Percentiles rank a stretch among this genome's conserved stretches.
Conservation (phyloP, 139 green algal genomes). For the Yamagishiella unicocca region DNA sequence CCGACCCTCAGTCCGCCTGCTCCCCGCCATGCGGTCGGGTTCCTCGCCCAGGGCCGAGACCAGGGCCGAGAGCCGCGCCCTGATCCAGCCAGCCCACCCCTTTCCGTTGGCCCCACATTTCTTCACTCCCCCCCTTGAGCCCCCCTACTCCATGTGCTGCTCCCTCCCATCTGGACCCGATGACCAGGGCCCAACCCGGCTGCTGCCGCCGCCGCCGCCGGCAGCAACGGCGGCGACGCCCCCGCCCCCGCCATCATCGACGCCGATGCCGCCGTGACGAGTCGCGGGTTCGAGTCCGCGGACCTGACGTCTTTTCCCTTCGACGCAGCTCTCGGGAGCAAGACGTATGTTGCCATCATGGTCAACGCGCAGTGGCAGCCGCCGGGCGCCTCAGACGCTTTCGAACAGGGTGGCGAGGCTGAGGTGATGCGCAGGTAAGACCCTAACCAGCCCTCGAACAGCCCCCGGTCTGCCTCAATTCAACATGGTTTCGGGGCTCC, state of each 20-base stretch:
- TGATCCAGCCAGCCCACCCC: too few relatives aligned
- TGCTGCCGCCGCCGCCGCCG: not conserved
- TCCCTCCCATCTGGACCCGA: too few relatives aligned
- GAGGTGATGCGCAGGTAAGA: conserved; percentile 25
- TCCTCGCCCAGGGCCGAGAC: too few relatives aligned
- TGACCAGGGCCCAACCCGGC: not conserved
- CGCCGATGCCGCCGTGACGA: not conserved
- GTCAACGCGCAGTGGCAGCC: conserved; percentile 45
- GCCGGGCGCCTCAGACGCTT: conserved; percentile 17
- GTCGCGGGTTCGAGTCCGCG: not conserved
- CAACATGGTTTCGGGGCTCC: not conserved
- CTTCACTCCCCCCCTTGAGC: too few relatives aligned
- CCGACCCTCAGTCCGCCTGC: too few relatives aligned
- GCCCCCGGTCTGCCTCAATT: not conserved
- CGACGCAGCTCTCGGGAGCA: conserved; percentile 15
- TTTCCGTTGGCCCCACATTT: too few relatives aligned
- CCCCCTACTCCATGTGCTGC: too few relatives aligned
- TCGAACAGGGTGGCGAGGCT: not conserved
- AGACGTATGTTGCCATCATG: conserved; percentile 52
- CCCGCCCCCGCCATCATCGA: too few relatives aligned
- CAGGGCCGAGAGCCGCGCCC: too few relatives aligned
- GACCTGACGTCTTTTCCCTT: conserved; percentile 41
- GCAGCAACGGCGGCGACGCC: not conserved
- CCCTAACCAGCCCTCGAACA: not conserved
- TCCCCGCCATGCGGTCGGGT: too few relatives aligned